Evolutionary conservation across 345 rosid species (phyloP), one percentile per base, ranked within the genome.

Genomic region (Sapria himalayana): DNA sequence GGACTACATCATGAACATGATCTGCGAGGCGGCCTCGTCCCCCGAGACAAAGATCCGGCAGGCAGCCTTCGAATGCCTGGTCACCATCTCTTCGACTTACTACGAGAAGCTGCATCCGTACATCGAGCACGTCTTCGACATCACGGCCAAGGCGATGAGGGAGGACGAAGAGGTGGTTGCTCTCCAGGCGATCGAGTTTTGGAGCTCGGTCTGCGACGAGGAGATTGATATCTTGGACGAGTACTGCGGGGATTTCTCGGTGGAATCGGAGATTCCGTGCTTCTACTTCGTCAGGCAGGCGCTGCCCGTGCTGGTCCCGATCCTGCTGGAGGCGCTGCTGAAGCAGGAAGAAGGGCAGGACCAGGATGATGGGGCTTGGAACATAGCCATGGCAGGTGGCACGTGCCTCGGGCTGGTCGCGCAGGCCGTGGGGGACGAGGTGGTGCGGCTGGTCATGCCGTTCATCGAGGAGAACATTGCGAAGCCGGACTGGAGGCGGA

Each of bases 271-370:
- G 45, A 52, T 66, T 33, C 73, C 67, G 23, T 70, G 77, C 46
- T 70, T 66, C 44, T 66, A 66, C 31, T 70, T 70, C 39, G 63
- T 61, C n/a, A 70, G 66, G 71, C 71, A 69, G 60, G 76, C 80
- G 2, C 69, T 73, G 37, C 64, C 69, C 34, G 80, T 60, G 2
- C 80, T 73, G 32, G 73, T 73, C 18, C 73, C 76, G 24, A 51
- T 69, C 29, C 41, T 73, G 51, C 48, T 73, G 62, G 80, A 73
- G 57, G 69, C 73, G 3, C 76, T 73, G 2, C 71, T 73, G 11
- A 73, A 69, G 69, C 81, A 73, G 48, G 81, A 70, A 51, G 81
- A 73, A 44, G 81, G 70, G 56, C 81, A 73, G 46, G 81, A 67
- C 49, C 65, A 69, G 64, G 81, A 73, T 51, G 81, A 73, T 55